Percentiles rank a stretch among this genome's conserved stretches.
Evolutionary conservation across 306 rosid species (phyloP).

Genomic region (Dalbergia cochinchinensis): DNA sequence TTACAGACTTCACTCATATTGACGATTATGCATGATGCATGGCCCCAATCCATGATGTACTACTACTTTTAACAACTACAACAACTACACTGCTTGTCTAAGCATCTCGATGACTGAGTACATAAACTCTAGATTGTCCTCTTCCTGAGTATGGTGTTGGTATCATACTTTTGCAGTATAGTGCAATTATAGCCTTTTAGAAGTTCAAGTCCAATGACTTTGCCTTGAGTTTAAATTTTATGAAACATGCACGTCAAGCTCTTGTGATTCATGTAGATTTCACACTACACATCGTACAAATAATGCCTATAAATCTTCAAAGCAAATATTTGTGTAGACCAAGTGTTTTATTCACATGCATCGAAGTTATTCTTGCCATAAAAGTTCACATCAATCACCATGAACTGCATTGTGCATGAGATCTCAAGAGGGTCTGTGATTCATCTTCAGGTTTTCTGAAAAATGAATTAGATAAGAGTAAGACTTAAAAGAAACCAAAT

Average conservation of each 20-base stretch:
- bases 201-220: background rate
- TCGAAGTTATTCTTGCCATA: background rate
- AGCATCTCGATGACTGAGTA: background rate
- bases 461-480: conserved; percentile 3
- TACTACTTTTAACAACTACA: too few relatives aligned
- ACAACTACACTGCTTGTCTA: background rate
- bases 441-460: conserved; percentile 31
- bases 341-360: background rate
- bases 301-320: background rate
- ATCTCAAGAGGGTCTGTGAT: conserved; percentile 17
- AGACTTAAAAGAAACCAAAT: conserved; percentile 32
- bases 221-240: background rate
- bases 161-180: background rate
- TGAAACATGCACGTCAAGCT: background rate
- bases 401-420: conserved; percentile 12
- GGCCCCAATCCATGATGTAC: background rate
- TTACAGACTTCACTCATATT: too few relatives aligned
- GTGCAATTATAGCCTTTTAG: background rate
- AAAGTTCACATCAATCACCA: background rate
- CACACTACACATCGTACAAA: background rate
- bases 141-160: background rate
- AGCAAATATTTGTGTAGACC: background rate
- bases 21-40: too few relatives aligned
- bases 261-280: too few relatives aligned
- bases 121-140: background rate